Percentiles rank a stretch among this genome's conserved stretches.
phyloP scores from a whole-genome alignment of 2,329 filamentous ascomycete species.

The Coniochaeta ligniaria region DNA sequence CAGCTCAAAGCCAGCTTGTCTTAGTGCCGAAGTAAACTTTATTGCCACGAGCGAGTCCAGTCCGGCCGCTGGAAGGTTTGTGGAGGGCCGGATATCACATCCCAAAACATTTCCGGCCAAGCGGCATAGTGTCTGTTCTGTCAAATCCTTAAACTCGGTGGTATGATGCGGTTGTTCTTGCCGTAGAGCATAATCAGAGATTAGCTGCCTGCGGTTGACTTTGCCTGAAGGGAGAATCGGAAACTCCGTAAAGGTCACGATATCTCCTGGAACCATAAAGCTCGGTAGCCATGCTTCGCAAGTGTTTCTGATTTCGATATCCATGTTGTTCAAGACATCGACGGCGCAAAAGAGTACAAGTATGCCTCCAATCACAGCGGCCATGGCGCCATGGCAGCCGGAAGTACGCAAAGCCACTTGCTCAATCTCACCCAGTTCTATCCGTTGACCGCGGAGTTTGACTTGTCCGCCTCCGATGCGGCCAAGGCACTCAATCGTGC shows the following conservation, averaged over 20 bases:
- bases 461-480: constrained; percentile 76
- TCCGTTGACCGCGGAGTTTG: constrained; percentile 76
- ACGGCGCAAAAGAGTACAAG: constrained; percentile 70
- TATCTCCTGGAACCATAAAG: constrained; percentile 76
- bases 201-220: constrained; percentile 61
- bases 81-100: constrained; percentile 15
- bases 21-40: constrained; percentile 54
- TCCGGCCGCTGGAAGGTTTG: constrained; percentile 23
- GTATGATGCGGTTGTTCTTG: constrained; percentile 5
- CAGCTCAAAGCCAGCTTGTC: constrained; percentile 45
- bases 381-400: constrained; percentile 59
- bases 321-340: constrained; percentile 27
- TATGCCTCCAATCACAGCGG: constrained; percentile 57
- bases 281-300: constrained; percentile 71
- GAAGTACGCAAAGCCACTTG: constrained; percentile 55
- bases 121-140: constrained; percentile 26
- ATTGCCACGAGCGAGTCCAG: constrained; percentile 35
- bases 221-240: constrained; percentile 80
- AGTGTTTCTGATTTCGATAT: constrained; percentile 40
- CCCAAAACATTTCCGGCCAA: constrained; percentile 20
- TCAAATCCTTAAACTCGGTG: constrained; percentile 16
- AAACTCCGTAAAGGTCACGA: constrained; percentile 57
- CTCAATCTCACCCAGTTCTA: constrained; percentile 75
- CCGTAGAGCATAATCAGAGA: constrained; percentile 39
- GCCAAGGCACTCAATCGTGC: constrained; percentile 75